Evolutionary conservation across 2,329 filamentous ascomycete genomes (phyloP), one percentile per base, ranked within the genome.

Genomic region (Colletotrichum musicola): DNA sequence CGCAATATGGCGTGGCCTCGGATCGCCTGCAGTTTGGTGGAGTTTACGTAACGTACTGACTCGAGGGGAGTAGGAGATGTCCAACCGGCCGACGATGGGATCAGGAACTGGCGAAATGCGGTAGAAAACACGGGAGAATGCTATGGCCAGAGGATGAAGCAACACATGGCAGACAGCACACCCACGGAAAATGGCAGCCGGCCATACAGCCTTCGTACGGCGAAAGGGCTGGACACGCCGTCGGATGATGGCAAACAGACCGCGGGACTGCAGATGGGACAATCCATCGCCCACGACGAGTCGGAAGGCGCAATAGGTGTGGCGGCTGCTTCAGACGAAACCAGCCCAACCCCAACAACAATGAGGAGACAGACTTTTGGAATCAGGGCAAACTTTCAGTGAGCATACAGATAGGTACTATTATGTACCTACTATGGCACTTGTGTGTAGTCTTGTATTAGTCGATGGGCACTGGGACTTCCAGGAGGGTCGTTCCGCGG

Each of bases 401-500:
- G 14, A 47, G 25, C 14, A 59, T 61, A 57, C 22, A 35, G 7
- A 7, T 9, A 30, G 27, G 27, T 30, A 30, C 27, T 30, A 30
- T 10, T 30, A n/a, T n/a, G n/a, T n/a, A 30, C 30, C 30, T 35
- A 35, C 30, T 3, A 35, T 10, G 30, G 30, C 1, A 10, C 30
- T 35, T 35, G 10, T 35, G 7, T 25, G 22, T 25, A 25, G 22
- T 25, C 22, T 25, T 25, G 22, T 25, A 25, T 25, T 25, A 25
- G 22, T 25, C 7, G 30, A 35, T 35, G 30, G 62, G 22, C 22
- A 25, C 22, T 25, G 22, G 61, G 47, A 18, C 27, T 60, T 44
- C 65, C 55, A 65, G 55, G 62, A 65, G 18, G 44, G 10, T 54
- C 55, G 65, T 53, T 44, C 65, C 50, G 55, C 62, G 65, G 65